Evolutionary conservation across 129 eudicot species (phyloP).

Genomic region (Flaveria brownii): DNA sequence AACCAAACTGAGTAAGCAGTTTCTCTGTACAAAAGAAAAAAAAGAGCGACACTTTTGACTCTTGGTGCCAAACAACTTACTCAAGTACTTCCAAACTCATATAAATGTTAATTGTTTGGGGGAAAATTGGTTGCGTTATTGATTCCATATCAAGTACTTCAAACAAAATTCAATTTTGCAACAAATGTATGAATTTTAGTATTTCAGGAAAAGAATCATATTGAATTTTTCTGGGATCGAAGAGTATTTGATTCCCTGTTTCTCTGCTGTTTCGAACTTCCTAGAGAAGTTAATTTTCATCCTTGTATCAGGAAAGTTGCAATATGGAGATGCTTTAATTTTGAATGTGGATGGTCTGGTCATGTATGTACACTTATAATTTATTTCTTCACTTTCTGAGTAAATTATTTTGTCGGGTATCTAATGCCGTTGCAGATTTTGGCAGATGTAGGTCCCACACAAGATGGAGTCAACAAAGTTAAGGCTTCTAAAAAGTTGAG

Average conservation of each 20-base stretch:
- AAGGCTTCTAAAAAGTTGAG: conserved; percentile 35
- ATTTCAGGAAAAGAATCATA: neutral
- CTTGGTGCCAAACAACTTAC: conserved; percentile 16
- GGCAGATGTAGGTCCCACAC: conserved; percentile 41
- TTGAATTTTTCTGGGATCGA: neutral
- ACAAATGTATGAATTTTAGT: neutral
- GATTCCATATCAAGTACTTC: neutral
- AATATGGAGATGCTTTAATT: conserved; percentile 68
- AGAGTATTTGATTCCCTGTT: conserved; percentile 4
- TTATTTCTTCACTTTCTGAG: conserved; percentile 2
- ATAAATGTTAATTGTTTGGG: neutral
- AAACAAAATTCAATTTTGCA: neutral
- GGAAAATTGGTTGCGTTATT: neutral
- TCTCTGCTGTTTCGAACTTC: neutral
- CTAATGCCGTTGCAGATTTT: conserved; percentile 54
- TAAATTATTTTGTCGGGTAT: conserved; percentile 20
- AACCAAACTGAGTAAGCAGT: conserved; percentile 32
- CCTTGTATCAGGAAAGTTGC: conserved; percentile 48
- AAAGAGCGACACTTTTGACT: neutral
- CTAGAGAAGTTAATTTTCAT: neutral
- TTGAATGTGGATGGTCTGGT: conserved; percentile 84
- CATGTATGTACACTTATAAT: conserved; percentile 46
- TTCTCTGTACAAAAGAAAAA: neutral
- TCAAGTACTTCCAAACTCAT: conserved; percentile 5
- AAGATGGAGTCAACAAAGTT: conserved; percentile 34